Conservation (phyloP, 1,139 yeast genomes). For the Kurtzmaniella quercitrusa region DNA sequence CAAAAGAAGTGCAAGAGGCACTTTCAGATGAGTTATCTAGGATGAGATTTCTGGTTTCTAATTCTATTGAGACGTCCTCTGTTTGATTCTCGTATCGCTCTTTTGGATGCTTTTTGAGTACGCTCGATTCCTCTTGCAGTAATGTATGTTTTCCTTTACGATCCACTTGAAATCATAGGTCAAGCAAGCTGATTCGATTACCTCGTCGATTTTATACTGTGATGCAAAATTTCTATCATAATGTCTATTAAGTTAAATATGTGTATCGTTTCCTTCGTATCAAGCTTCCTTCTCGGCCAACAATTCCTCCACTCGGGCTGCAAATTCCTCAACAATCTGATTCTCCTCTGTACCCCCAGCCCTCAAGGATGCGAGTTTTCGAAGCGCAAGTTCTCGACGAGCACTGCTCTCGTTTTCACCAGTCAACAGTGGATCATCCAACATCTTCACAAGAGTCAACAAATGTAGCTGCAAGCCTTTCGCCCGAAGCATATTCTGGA, state of each 20-base stretch:
- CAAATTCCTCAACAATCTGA: slow-evolving; percentile 61
- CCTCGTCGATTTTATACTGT: not conserved
- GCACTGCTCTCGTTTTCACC: slow-evolving; percentile 45
- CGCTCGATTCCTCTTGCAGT: too few relatives aligned
- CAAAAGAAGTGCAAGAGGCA: too few relatives aligned
- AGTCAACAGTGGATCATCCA: slow-evolving; percentile 42
- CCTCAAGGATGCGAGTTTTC: slow-evolving; percentile 57
- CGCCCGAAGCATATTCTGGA: slow-evolving; percentile 39
- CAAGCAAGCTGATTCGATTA: too few relatives aligned
- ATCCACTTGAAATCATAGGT: too few relatives aligned
- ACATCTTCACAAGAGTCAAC: slow-evolving; percentile 39
- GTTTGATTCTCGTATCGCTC: too few relatives aligned
- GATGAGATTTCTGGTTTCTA: too few relatives aligned
- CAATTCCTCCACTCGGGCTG: slow-evolving; percentile 16
- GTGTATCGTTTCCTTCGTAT: not conserved
- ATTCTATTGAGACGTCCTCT: too few relatives aligned
- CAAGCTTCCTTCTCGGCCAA: not conserved
- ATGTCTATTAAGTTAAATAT: not conserved
- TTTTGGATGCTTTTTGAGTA: too few relatives aligned
- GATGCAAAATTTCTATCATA: not conserved
- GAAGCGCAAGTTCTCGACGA: slow-evolving; percentile 52
- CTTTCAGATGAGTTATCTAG: too few relatives aligned
- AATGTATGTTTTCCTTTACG: too few relatives aligned
- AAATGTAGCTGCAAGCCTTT: slow-evolving; percentile 54
- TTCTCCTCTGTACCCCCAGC: slow-evolving; percentile 63